Evolutionary conservation across 371 early-diverging fungal genomes (phyloP).

Genomic region (Nematocida sp.): DNA sequence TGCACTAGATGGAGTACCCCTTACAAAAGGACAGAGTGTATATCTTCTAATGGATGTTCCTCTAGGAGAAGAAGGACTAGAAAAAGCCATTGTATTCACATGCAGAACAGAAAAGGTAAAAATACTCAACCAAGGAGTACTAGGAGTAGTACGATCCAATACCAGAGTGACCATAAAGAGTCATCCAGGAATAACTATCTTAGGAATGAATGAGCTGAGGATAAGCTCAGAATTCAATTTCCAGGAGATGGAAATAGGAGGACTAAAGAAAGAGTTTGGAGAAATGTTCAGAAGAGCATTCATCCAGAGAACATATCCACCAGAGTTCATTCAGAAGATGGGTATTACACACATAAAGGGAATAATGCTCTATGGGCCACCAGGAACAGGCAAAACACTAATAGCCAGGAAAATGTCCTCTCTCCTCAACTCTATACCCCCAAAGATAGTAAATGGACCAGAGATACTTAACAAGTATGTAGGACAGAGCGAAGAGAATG

Average conservation of each 20-base stretch:
- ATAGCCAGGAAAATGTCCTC: conserved; percentile 97
- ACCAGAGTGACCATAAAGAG: conserved; percentile 15
- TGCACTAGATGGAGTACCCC: conserved; percentile 23
- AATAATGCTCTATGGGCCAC: conserved; percentile 75
- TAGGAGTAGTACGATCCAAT: conserved; percentile 31
- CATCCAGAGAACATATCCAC: conserved; percentile 93
- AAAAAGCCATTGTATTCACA: conserved; percentile 22
- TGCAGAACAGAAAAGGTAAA: conserved; percentile 10
- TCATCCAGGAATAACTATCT: conserved; percentile 35
- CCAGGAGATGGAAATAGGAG: conserved; percentile 97
- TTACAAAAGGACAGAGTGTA: conserved; percentile 29
- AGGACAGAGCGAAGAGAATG: conserved; percentile 96
- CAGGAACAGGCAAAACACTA: conserved; percentile 95
- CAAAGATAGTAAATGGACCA: conserved; percentile 93
- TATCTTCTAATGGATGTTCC: conserved; percentile 10
- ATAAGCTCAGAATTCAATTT: conserved; percentile 84
- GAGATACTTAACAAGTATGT: conserved; percentile 94
- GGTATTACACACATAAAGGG: conserved; percentile 95
- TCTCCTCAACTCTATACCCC: conserved; percentile 88
- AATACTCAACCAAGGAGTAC: not conserved
- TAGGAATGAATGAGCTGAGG: conserved; percentile 28
- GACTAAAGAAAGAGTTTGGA: conserved; percentile 88
- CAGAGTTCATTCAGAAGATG: conserved; percentile 80
- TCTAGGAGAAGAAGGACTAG: not conserved
- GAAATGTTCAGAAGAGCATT: conserved; percentile 96